Base-by-base conservation (phyloP, 139 green algal species). In the Chlorella sp. region DNA sequence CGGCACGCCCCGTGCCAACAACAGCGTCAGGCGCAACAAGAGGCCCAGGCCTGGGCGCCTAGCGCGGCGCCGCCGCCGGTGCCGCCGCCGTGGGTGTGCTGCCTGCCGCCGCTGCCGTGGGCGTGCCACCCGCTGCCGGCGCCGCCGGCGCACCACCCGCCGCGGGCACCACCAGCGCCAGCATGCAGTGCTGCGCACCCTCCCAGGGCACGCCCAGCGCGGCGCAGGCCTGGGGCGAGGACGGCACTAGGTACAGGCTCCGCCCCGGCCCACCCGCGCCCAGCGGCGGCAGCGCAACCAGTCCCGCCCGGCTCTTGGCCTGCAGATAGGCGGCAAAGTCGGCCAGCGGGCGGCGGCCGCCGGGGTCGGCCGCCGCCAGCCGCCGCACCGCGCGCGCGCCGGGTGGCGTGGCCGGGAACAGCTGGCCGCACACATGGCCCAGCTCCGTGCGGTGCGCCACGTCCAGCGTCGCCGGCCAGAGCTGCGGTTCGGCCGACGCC, bases 391-490 rank as follows among this genome's bases (percentile, higher is more conserved):
- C 62, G 3, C 73, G 65, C 33, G 72, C 35, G 19, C 31, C 65
- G 5, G 73, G 72, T 31, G 45, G 36, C 38, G 46, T 29, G 17
- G 33, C 42, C 1, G 71, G 31, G 46, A 77, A 73, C 41, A 84
- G 33, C 56, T 71, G 61, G n/a, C 27, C 23, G 35, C 61, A 80
- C 1, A 84, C 46, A 17, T 84, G 62, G 21, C 46, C n/a, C 62
- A 80, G 46, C 31, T 76, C 61, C 7, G 71, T 61, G 14, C 79
- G 59, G 27, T 77, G 55, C 12, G 60, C 56, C 0, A 84, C 79
- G 8, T 84, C 79, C 50, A 84, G 65, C 45, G 43, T n/a, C 27
- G 43, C 29, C 0, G 79, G 79, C 79, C 79, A 84, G 41, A 69
- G 50, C 41, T 50, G n/a, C 31, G 79, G 73, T 55, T 84, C 79